These are phyloP conservation scores for Plasmodium ovale DNA, from an alignment of 169 alveolate genomes.

Conservation along the genomic window DNA sequence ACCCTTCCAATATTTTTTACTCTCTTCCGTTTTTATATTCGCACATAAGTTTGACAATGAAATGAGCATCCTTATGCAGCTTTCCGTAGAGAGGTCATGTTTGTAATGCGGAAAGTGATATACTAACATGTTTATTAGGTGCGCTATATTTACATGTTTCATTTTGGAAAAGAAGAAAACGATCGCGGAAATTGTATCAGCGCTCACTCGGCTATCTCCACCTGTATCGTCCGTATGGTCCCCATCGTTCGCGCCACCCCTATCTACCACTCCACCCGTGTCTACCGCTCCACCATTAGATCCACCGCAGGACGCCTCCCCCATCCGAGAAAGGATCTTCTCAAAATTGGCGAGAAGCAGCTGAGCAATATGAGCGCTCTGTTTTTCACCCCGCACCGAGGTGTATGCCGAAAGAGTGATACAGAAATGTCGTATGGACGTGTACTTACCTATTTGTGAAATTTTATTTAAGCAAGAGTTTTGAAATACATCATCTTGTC, in stretches of 20 bases:
- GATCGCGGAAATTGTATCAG: background rate
- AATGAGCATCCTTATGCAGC: constrained; percentile 2
- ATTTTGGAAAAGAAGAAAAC: constrained; percentile 4
- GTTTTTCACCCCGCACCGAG: background rate
- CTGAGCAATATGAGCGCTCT: background rate
- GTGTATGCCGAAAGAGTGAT: constrained; percentile 19
- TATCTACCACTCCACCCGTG: background rate
- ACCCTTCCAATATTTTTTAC: constrained; percentile 7
- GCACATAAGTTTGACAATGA: constrained; percentile 4
- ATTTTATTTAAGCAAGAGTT: constrained; percentile 21
- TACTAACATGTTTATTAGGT: background rate
- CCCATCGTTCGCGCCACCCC: background rate
- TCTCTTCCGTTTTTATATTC: background rate
- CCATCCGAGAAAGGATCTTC: background rate
- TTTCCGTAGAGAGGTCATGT: background rate
- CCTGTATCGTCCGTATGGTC: no score
- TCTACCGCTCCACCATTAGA: background rate
- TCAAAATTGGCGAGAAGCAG: background rate
- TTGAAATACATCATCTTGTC: constrained; percentile 36
- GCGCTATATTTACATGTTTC: background rate
- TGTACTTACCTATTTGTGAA: background rate
- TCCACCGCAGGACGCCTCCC: no score
- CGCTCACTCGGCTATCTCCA: no score
- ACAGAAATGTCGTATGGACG: background rate
- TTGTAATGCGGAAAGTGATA: background rate